These are phyloP conservation scores for Cenchrus purpureus DNA, from an alignment of 176 grass and related monocot genomes.

Conservation along the genomic window DNA sequence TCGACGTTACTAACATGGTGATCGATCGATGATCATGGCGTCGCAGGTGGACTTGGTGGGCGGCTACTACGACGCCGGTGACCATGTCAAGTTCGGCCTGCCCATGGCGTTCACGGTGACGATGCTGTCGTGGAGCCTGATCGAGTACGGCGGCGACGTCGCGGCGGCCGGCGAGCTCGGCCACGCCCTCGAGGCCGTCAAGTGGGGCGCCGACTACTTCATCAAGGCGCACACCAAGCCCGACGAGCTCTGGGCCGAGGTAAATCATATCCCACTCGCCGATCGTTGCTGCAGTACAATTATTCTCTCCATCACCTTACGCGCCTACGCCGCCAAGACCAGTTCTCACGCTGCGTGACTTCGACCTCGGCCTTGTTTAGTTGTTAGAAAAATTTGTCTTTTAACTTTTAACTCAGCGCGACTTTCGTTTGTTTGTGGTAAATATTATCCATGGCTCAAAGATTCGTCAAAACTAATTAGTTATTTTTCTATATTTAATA, in stretches of 20 bases:
- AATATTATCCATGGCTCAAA: no score
- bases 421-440: no score
- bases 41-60: slow-evolving; percentile 80
- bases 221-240: slow-evolving; percentile 82
- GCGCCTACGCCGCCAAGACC: background rate
- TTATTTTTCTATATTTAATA: no score
- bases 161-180: slow-evolving; percentile 64
- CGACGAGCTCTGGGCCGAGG: slow-evolving; percentile 85
- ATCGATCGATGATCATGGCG: no score
- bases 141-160: slow-evolving; percentile 72
- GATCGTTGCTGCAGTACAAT: background rate
- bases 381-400: no score
- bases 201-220: slow-evolving; percentile 94
- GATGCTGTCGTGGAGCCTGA: slow-evolving; percentile 82
- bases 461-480: no score
- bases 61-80: slow-evolving; percentile 83
- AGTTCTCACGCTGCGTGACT: slow-evolving; percentile 18
- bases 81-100: slow-evolving; percentile 90
- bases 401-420: no score
- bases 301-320: background rate
- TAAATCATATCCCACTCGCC: background rate
- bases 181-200: slow-evolving; percentile 74
- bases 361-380: no score
- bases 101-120: slow-evolving; percentile 92
- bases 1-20: background rate